Percentiles rank a stretch among this genome's conserved stretches.
Evolutionary conservation across 2,329 filamentous ascomycete genomes (phyloP).

Genomic region (Exophiala sp.): DNA sequence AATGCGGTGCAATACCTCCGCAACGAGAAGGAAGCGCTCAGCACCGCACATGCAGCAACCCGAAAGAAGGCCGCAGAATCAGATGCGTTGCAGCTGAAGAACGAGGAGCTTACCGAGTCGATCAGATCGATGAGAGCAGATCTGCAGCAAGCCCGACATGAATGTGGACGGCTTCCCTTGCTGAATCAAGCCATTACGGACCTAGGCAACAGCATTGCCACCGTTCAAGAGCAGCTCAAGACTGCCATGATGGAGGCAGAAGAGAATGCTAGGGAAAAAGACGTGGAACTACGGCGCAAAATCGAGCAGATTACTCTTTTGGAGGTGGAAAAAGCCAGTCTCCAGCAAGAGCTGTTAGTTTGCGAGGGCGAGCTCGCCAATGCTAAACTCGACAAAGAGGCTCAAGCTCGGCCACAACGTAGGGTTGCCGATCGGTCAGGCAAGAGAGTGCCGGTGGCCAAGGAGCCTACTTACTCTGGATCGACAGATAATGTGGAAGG

Average conservation of each 20-base stretch:
- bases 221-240: background rate
- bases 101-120: background rate
- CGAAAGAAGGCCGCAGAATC: background rate
- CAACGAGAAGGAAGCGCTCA: background rate
- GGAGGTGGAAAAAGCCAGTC: background rate
- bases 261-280: background rate
- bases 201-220: background rate
- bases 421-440: constrained; percentile 12
- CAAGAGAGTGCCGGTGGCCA: background rate
- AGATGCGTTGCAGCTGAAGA: background rate
- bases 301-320: background rate
- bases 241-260: background rate
- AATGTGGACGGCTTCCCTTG: background rate
- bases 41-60: background rate
- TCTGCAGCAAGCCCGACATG: background rate
- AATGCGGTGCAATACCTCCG: background rate
- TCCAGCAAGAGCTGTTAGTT: constrained; percentile 8
- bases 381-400: constrained; percentile 4
- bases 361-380: constrained; percentile 12
- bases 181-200: background rate
- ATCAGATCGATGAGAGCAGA: background rate
- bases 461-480: background rate
- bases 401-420: background rate
- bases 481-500: background rate
- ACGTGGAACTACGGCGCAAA: constrained; percentile 1